Base-by-base conservation (phyloP, 228 moss, liverwort and hornwort genomes). In the Sphagnum fallax region DNA sequence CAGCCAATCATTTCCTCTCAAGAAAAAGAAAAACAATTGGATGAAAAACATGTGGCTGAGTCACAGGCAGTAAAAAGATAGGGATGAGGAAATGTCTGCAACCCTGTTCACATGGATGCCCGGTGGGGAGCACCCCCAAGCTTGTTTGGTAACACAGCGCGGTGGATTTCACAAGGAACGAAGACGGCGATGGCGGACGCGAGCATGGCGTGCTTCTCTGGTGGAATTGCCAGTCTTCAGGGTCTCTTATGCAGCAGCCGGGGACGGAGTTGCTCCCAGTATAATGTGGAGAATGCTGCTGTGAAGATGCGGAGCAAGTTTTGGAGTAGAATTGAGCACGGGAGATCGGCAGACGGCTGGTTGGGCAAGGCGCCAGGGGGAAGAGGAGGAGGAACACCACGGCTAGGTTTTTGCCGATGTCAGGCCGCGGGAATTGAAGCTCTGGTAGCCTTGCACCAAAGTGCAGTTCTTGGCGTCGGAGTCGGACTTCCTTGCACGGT, bases 401-500 rank as follows among this genome's bases (percentile, higher is more conserved):
- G 64, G 52, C 61, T 6, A 58, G 53, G 51, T 50, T 69, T 49
- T 62, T 83, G 75, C 68, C 73, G 76, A 61, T 82, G 91, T 70
- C 83, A 83, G 8, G 32, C 32, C 2, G 81, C 84, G 68, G 90
- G 85, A 66, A 74, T 79, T 72, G 92, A 89, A 67, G 72, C 89
- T 3, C 83, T 83, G 52, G 86, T 84, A 6, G 85, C 84, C 48
- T 64, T 91, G 74, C 76, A 80, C 50, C 81, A 84, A 14, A 90
- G 88, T 48, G 62, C 91, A 67, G 91, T 92, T 16, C 50, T 98
- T 72, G 98, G 93, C 60, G 98, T 98, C 64, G 98, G 98, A 61
- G 98, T 98, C 53, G 98, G 98, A 67, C 80, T 98, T 72, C 98
- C 98, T 12, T 98, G 98, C 76, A 94, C 93, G 5, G 98, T 98